Percentiles rank a stretch among this genome's conserved stretches.
Evolutionary conservation across 176 grass and related monocot species (phyloP).

Genomic region (Hordeum vulgare): DNA sequence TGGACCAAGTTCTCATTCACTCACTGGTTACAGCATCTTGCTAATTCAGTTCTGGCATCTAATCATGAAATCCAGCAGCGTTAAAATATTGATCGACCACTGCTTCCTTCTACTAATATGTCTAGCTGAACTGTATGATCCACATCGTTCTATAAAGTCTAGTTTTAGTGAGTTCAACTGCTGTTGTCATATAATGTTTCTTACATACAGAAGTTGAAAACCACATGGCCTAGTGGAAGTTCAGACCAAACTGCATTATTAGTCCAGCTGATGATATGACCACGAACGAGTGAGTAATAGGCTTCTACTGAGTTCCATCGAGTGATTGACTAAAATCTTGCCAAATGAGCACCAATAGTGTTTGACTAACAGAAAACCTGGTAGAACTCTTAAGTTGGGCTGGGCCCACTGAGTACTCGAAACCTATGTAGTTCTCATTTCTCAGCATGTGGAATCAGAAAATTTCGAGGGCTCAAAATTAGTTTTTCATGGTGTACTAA

Average conservation of each 20-base stretch:
- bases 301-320: background rate
- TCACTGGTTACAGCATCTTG: slow-evolving; percentile 4
- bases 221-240: background rate
- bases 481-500: background rate
- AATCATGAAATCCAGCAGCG: background rate
- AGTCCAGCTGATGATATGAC: background rate
- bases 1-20: background rate
- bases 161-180: background rate
- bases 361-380: background rate
- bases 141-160: background rate
- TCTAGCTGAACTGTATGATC: background rate
- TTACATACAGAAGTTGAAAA: background rate
- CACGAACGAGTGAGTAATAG: background rate
- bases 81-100: background rate
- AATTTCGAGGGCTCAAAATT: background rate
- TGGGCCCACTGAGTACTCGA: background rate
- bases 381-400: background rate
- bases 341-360: background rate
- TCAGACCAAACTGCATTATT: background rate
- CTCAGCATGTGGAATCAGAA: background rate
- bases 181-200: background rate
- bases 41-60: slow-evolving; percentile 4
- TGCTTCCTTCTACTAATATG: background rate
- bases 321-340: background rate
- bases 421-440: background rate